A percentile compares a stretch with the other conserved stretches of the same genome.
These are phyloP conservation scores for Flaveria floridana DNA, from an alignment of 140 eudicot genomes.

Conservation along the genomic window DNA sequence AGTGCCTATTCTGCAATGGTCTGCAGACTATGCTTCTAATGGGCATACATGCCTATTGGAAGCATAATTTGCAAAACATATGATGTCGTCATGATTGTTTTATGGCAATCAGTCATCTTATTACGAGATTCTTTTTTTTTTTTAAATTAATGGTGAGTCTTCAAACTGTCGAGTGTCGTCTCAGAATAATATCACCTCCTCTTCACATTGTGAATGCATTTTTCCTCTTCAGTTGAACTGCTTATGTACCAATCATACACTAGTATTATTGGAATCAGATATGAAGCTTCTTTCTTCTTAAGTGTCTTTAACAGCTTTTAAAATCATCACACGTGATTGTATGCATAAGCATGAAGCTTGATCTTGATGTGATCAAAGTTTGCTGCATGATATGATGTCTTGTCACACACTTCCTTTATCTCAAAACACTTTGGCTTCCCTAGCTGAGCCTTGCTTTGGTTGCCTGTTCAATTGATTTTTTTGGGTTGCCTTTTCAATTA, in stretches of 20 bases:
- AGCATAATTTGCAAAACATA: neutral
- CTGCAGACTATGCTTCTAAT: too few relatives aligned
- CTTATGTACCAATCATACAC: too few relatives aligned
- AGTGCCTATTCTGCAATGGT: too few relatives aligned
- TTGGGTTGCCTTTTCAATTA: neutral
- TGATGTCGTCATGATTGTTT: neutral
- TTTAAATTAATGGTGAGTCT: neutral
- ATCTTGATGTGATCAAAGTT: conserved; percentile 10
- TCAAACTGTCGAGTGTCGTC: neutral
- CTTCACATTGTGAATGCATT: neutral
- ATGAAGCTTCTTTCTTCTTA: too few relatives aligned
- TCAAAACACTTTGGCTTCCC: neutral
- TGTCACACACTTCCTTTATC: neutral
- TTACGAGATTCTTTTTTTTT: neutral
- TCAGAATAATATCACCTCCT: neutral
- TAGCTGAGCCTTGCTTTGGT: neutral
- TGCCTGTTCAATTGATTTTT: neutral
- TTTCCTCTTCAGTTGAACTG: neutral
- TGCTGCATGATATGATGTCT: neutral
- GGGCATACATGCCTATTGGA: too few relatives aligned
- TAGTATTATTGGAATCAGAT: too few relatives aligned
- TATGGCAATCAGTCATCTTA: neutral
- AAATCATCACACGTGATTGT: too few relatives aligned
- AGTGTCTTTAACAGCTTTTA: too few relatives aligned
- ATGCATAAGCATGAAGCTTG: neutral